phyloP scores from a whole-genome alignment of 768 basidiomycete species.

The Termitomyces sp. region DNA sequence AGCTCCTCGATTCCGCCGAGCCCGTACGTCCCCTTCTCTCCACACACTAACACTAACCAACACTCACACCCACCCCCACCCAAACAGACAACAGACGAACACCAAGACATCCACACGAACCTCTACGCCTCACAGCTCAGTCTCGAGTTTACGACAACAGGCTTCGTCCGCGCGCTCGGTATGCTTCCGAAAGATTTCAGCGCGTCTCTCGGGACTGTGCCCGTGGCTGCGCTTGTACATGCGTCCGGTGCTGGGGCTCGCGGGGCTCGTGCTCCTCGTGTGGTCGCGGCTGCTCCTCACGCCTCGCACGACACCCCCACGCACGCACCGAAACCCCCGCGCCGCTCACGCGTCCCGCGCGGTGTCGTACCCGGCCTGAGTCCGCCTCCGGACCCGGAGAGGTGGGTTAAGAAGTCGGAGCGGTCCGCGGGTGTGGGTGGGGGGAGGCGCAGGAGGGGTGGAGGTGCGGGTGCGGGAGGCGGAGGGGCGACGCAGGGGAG shows the following conservation, averaged over 20 bases:
- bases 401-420: slow-evolving; percentile 88
- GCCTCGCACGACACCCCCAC: slow-evolving; percentile 13
- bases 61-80: not conserved
- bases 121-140: slow-evolving; percentile 78
- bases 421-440: slow-evolving; percentile 56
- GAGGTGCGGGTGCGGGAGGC: slow-evolving; percentile 42
- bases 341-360: slow-evolving; percentile 60
- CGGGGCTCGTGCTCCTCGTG: not conserved
- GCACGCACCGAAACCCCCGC: slow-evolving; percentile 29
- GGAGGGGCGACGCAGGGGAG: slow-evolving; percentile 69
- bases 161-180: slow-evolving; percentile 64
- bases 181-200: slow-evolving; percentile 35
- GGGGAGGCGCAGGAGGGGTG: slow-evolving; percentile 34
- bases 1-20: slow-evolving; percentile 75
- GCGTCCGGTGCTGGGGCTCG: no score
- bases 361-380: slow-evolving; percentile 79
- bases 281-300: not conserved
- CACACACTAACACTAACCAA: not conserved
- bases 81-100: slow-evolving; percentile 76
- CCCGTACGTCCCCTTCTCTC: slow-evolving; percentile 47
- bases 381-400: slow-evolving; percentile 80
- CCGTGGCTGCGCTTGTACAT: slow-evolving; percentile 13
- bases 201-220: slow-evolving; percentile 49
- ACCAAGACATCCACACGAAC: slow-evolving; percentile 84
- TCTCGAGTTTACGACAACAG: slow-evolving; percentile 77